These are phyloP conservation scores for Fusarium sp. DNA, from an alignment of 2,329 filamentous ascomycete species.

Conservation along the genomic window DNA sequence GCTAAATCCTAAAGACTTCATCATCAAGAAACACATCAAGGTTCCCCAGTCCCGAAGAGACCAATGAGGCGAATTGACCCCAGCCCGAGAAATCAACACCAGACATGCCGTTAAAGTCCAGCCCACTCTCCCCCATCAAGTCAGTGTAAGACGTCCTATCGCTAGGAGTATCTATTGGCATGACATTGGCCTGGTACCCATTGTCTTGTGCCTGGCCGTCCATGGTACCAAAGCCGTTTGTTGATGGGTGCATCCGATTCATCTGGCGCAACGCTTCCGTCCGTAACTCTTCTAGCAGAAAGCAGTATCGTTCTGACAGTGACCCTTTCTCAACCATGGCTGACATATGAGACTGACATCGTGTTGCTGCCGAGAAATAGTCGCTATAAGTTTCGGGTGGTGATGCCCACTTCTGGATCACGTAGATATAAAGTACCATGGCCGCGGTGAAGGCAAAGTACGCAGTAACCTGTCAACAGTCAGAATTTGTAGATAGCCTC, in stretches of 20 bases:
- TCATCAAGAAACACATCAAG: constrained; percentile 41
- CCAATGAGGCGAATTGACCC: constrained; percentile 43
- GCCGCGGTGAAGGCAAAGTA: constrained; percentile 44
- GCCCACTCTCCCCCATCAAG: constrained; percentile 28
- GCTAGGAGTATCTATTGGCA: constrained; percentile 34
- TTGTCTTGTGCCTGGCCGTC: constrained; percentile 16
- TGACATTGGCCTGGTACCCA: constrained; percentile 13
- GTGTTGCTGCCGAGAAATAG: constrained; percentile 35
- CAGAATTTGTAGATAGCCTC: neutral
- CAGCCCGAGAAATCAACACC: constrained; percentile 37
- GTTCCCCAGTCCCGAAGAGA: constrained; percentile 43
- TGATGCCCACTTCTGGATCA: constrained; percentile 41
- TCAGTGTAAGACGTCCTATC: constrained; percentile 39
- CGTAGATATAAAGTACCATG: constrained; percentile 43
- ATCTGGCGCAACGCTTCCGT: constrained; percentile 40
- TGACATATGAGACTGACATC: constrained; percentile 41
- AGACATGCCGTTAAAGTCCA: constrained; percentile 43
- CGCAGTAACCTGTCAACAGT: constrained; percentile 33
- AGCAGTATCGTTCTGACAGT: constrained; percentile 38
- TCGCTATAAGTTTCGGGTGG: constrained; percentile 33
- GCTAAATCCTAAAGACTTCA: constrained; percentile 31
- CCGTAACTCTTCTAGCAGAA: constrained; percentile 39
- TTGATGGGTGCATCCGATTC: constrained; percentile 32
- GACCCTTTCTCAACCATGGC: constrained; percentile 42
- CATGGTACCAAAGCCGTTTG: constrained; percentile 3